These are phyloP conservation scores for Russula griseocarnosa DNA, from an alignment of 768 basidiomycete genomes.

Conservation along the genomic window DNA sequence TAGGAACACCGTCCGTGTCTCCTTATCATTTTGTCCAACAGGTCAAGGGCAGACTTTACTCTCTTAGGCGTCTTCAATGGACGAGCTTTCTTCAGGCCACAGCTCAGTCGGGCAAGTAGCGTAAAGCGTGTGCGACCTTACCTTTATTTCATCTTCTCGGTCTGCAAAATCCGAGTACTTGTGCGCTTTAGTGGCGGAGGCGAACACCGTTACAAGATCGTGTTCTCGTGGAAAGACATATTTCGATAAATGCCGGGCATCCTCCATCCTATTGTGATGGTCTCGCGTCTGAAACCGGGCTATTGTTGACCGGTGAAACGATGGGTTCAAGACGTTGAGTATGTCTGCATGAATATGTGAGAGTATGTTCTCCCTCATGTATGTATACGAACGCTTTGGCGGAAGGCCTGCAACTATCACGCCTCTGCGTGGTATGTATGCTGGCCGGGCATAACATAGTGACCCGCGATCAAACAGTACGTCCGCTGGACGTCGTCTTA, in stretches of 20 bases:
- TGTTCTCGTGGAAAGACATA: constrained; percentile 85
- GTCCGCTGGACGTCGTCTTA: constrained; percentile 47
- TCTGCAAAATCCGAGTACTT: constrained; percentile 52
- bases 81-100: constrained; percentile 38
- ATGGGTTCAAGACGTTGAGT: constrained; percentile 53
- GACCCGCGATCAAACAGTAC: constrained; percentile 51
- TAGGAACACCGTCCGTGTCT: constrained; percentile 70
- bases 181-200: constrained; percentile 30
- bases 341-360: constrained; percentile 46
- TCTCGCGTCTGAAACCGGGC: constrained; percentile 38
- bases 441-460: constrained; percentile 66
- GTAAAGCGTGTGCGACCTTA: constrained; percentile 30
- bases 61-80: constrained; percentile 69
- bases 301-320: constrained; percentile 38
- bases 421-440: constrained; percentile 46
- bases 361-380: neutral
- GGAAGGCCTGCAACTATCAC: constrained; percentile 63
- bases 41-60: constrained; percentile 49
- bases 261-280: constrained; percentile 43
- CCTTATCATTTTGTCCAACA: constrained; percentile 60
- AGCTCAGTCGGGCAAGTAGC: constrained; percentile 6
- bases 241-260: constrained; percentile 66
- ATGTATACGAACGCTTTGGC: constrained; percentile 49
- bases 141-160: constrained; percentile 69
- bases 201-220: constrained; percentile 59